A percentile compares a stretch with the other conserved stretches of the same genome.
Evolutionary conservation across 768 basidiomycete genomes (phyloP).

Genomic region (Suillus weaverae): DNA sequence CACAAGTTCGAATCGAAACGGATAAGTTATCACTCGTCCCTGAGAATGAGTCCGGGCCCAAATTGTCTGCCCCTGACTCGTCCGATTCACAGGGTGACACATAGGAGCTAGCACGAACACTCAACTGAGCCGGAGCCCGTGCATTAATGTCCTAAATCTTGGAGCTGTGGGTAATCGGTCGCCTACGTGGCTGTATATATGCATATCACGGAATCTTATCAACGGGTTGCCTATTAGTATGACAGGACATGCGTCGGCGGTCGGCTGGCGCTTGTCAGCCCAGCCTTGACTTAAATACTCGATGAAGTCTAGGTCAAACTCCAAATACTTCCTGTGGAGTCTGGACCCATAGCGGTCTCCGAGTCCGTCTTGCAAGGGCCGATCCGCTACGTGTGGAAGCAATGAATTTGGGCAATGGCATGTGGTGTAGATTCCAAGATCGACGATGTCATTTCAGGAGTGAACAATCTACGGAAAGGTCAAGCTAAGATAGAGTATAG

Average conservation of each 20-base stretch:
- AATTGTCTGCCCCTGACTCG: not conserved
- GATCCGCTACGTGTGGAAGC: not conserved
- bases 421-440: not conserved
- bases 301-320: not conserved
- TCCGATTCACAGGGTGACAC: not conserved
- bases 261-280: not conserved
- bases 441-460: not conserved
- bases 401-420: not conserved
- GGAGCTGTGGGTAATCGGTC: not conserved
- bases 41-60: not conserved
- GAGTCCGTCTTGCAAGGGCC: not conserved
- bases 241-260: not conserved
- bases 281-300: not conserved
- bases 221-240: not conserved
- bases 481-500: not conserved
- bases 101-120: not conserved
- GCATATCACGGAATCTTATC: not conserved
- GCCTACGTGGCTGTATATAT: not conserved
- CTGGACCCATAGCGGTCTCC: not conserved
- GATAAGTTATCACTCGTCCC: not conserved
- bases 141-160: not conserved
- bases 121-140: not conserved
- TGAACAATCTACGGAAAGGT: not conserved
- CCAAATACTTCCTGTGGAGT: too few species aligned
- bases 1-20: not conserved